phyloP scores from a whole-genome alignment of 139 green algal species.

The Zygnema cylindricum region DNA sequence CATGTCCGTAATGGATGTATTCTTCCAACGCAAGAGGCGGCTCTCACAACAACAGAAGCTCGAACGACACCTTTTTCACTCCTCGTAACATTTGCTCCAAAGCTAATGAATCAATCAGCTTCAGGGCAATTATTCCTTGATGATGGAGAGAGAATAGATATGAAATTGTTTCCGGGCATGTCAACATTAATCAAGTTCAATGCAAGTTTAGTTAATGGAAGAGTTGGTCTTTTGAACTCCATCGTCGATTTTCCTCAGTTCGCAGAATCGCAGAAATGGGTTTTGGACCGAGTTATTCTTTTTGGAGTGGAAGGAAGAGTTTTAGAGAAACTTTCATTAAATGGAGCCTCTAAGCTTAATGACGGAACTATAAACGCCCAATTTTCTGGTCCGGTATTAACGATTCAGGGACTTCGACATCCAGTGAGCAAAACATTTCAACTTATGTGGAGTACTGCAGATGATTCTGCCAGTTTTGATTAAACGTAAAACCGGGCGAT shows the following conservation, averaged over 20 bases:
- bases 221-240: background rate
- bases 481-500: too few relatives aligned
- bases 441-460: background rate
- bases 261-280: background rate
- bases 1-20: conserved; percentile 66
- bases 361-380: background rate
- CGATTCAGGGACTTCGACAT: background rate
- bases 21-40: conserved; percentile 64
- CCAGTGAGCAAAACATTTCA: background rate
- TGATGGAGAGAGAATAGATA: conserved; percentile 14
- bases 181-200: conserved; percentile 5
- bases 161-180: background rate
- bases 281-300: conserved; percentile 9
- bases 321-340: background rate
- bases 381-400: background rate
- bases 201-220: background rate
- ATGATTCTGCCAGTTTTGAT: background rate
- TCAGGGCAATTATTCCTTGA: conserved; percentile 21
- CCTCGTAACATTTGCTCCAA: conserved; percentile 54
- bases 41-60: conserved; percentile 51
- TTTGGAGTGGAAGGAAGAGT: background rate
- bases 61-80: conserved; percentile 61
- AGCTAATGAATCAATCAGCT: background rate
- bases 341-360: background rate
- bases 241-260: background rate